Evolutionary conservation across 225 moss, liverwort and hornwort species (phyloP), one percentile per base, ranked within the genome.

Genomic region (Anthoceros angustus): DNA sequence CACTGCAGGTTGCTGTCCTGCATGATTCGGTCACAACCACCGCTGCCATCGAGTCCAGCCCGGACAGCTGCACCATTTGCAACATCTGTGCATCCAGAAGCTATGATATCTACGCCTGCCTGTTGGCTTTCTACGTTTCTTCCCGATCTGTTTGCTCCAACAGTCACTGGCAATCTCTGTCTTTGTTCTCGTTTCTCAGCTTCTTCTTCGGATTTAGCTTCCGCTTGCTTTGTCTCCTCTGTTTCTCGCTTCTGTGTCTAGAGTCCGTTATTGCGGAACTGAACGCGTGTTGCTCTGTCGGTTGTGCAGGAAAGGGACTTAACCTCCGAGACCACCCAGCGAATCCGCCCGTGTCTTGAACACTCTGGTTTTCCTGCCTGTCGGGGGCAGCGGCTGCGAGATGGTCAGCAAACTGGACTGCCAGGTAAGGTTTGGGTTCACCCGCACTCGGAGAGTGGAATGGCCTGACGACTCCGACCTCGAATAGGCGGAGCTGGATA

Each of bases 281-380:
- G 46, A 6, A 12, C 12, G 55, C 6, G 55, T 23, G 18, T 55
- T 20, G 23, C 55, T 18, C n/a, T 55, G n/a, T 18, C 18, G 55
- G 55, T 55, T 55, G 5, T 55, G 55, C 18, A 55, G 55, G 14
- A 18, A 55, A 18, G 55, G 55, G 8, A 7, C n/a, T 15, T 55
- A 0, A 23, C n/a, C 12, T 7, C 23, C 55, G 1, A 55, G n/a
- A 55, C 55, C 55, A 55, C 23, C 55, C n/a, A 15, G 14, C 55
- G n/a, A 55, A 23, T 55, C 55, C 23, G 55, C n/a, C 0, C 55
- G 55, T 23, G 7, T 23, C 55, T 15, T 55, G 55, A 55, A 55
- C 55, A 55, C 55, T 18, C 55, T 18, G n/a, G 55, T 18, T 55
- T 20, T 55, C 55, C 55, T 55, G 55, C 55, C 55, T 18, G 55